These are phyloP conservation scores for Volutella citrinella DNA, from an alignment of 2,329 filamentous ascomycete species.

Conservation along the genomic window DNA sequence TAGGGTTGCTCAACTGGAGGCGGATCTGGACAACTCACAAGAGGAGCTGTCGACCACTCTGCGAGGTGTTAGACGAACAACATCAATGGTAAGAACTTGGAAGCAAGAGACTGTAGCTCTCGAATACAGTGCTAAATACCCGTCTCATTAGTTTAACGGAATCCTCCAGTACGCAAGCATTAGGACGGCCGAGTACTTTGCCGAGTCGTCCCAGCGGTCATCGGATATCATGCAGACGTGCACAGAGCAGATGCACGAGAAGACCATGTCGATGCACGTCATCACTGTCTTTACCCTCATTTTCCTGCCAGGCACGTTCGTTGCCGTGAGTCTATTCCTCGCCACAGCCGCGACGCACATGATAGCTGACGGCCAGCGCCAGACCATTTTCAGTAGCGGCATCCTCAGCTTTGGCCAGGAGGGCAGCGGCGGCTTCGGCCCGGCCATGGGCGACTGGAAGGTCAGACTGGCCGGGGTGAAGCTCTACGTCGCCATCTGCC, in stretches of 20 bases:
- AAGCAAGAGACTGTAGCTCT: fast-evolving
- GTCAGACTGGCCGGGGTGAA: slow-evolving; percentile 4
- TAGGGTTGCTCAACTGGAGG: background rate
- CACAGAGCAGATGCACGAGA: slow-evolving; percentile 7
- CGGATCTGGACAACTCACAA: slow-evolving; percentile 6
- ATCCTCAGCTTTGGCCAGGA: slow-evolving; percentile 5
- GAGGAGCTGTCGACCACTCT: slow-evolving; percentile 1
- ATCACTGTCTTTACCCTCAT: slow-evolving; percentile 41
- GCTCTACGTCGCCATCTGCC: slow-evolving; percentile 3
- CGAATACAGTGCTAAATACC: too few relatives aligned
- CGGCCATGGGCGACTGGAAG: slow-evolving; percentile 7
- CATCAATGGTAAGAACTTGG: background rate
- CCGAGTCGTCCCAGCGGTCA: slow-evolving; percentile 3
- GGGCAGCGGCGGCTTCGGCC: slow-evolving; percentile 1
- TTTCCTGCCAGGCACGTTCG: slow-evolving; percentile 41
- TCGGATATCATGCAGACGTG: slow-evolving; percentile 5
- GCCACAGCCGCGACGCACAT: too few relatives aligned
- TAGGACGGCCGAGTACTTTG: slow-evolving; percentile 4
- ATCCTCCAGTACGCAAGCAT: slow-evolving; percentile 8
- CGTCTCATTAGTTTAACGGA: slow-evolving; percentile 2
- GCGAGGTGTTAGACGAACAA: slow-evolving; percentile 3
- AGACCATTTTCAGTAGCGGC: slow-evolving; percentile 9
- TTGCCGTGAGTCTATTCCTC: slow-evolving; percentile 7
- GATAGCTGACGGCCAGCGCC: too few relatives aligned
- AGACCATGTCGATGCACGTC: slow-evolving; percentile 11